phyloP scores from a whole-genome alignment of 345 rosid genomes.

The Ceriops zippeliana region DNA sequence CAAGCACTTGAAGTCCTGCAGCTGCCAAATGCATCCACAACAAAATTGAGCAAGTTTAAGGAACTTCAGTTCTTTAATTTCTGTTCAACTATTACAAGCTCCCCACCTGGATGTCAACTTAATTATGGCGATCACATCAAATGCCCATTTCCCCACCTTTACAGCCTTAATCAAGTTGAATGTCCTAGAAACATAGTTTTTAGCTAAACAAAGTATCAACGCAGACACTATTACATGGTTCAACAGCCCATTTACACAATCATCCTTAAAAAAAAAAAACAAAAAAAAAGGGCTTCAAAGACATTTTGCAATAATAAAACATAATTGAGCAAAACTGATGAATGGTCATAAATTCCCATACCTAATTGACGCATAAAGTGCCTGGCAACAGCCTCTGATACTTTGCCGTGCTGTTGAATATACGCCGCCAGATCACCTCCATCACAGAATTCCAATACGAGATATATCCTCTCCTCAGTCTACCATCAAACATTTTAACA shows the following conservation, averaged over 20 bases:
- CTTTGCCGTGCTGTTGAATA: slow-evolving; percentile 58
- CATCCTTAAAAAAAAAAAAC: not conserved
- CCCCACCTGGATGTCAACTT: slow-evolving; percentile 1
- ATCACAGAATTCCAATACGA: slow-evolving; percentile 77
- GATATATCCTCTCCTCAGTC: slow-evolving; percentile 60
- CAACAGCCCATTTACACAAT: not conserved
- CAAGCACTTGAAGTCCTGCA: slow-evolving; percentile 78
- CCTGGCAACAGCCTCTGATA: slow-evolving; percentile 60
- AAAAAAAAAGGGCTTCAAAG: not conserved
- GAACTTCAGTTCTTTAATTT: not conserved
- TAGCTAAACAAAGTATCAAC: not conserved
- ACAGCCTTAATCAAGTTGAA: too few relatives aligned
- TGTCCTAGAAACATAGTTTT: too few relatives aligned
- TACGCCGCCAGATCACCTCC: slow-evolving; percentile 83
- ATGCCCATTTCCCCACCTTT: not conserved
- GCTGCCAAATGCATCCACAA: slow-evolving; percentile 43
- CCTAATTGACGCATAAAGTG: slow-evolving; percentile 83
- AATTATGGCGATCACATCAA: not conserved
- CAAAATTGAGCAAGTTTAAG: not conserved
- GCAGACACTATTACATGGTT: not conserved
- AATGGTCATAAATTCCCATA: slow-evolving; percentile 20
- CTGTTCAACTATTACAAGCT: not conserved
- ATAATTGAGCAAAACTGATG: not conserved
- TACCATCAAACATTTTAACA: slow-evolving; percentile 12
- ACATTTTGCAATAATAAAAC: too few relatives aligned